A percentile compares a stretch with the other conserved stretches of the same genome.
phyloP scores from a whole-genome alignment of 257 asterid species.

The Echium plantagineum region DNA sequence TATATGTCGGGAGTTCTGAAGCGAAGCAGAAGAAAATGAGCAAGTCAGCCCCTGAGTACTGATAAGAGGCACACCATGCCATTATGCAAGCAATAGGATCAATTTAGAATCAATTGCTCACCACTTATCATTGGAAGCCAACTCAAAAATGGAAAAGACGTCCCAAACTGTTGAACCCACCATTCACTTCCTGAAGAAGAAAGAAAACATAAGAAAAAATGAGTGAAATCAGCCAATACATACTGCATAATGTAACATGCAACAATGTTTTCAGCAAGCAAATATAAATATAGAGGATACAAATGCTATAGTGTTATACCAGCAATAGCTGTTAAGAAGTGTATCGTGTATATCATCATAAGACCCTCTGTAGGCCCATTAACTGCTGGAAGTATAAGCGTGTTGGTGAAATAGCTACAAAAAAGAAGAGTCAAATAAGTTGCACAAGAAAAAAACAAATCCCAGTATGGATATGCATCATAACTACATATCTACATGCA shows the following conservation, averaged over 20 bases:
- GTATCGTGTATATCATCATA: conserved; percentile 57
- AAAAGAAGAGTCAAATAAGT: conserved; percentile 6
- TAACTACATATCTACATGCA: not conserved
- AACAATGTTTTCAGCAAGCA: not conserved
- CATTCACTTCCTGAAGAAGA: conserved; percentile 73
- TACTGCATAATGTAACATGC: not conserved
- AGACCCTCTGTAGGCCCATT: conserved; percentile 98
- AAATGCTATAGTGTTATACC: conserved; percentile 35
- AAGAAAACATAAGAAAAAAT: conserved; percentile 9
- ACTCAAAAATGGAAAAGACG: conserved; percentile 55
- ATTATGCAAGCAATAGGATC: not conserved
- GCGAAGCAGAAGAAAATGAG: conserved; percentile 11
- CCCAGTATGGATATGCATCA: not conserved
- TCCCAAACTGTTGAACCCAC: conserved; percentile 84
- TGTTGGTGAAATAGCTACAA: conserved; percentile 81
- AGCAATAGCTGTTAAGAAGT: conserved; percentile 64
- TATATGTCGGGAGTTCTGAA: conserved; percentile 61
- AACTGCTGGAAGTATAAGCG: conserved; percentile 82
- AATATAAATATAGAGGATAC: conserved; percentile 5
- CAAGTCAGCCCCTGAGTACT: conserved; percentile 1
- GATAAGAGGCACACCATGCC: not conserved
- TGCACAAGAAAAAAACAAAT: too few relatives aligned
- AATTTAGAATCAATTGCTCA: conserved; percentile 15
- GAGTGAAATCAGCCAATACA: not conserved
- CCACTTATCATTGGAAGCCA: conserved; percentile 81